Base-by-base conservation (phyloP, 2,329 filamentous ascomycete species). In the Samsoniella hepiali region DNA sequence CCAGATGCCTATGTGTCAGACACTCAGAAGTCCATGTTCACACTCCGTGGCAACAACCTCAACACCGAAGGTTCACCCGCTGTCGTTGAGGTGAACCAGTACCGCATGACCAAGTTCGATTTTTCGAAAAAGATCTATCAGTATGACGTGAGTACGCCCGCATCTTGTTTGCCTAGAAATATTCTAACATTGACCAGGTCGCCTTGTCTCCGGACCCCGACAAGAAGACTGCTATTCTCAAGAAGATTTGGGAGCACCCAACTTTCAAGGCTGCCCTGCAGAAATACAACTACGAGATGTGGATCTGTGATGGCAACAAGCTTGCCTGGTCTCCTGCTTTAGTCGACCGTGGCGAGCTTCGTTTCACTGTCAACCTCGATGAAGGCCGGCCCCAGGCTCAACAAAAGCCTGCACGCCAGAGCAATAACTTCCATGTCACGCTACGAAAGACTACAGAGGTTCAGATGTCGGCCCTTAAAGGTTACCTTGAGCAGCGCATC, bases 231-330 rank as follows among this genome's bases (percentile, higher is more conserved):
- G 83, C 84, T 4, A 78, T 95, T 5, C 82, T 92, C 69, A 88
- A 86, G 73, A 93, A 91, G 72, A 84, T 93, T 34, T 97, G 92
- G 91, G 77, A 85, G 1, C 89, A 88, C 1, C 78, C 82, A 1
- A 75, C 77, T 0, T 81, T 93, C 7, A 84, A 90, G 72, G 66
- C 75, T 0, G 75, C 77, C 3, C 76, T 93, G 1, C 77, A 79
- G 2, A 75, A 78, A 2, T 79, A 79, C 64, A 78, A 76, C 5
- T 73, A 73, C 22, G 71, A 69, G 5, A 71, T 68, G 49, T 92
- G 89, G 84, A 84, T 97, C 63, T 93, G 87, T 69, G 93, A 98
- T 77, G 91, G 91, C 34, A 88, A 89, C 70, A 91, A 89, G 74
- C 82, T 99, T 54, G 93, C 92, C 17, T 99, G 95, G 94, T 79